A percentile compares a stretch with the other conserved stretches of the same genome.
Conservation (phyloP, 805 yeast species). For the Yamadazyma sp. region DNA sequence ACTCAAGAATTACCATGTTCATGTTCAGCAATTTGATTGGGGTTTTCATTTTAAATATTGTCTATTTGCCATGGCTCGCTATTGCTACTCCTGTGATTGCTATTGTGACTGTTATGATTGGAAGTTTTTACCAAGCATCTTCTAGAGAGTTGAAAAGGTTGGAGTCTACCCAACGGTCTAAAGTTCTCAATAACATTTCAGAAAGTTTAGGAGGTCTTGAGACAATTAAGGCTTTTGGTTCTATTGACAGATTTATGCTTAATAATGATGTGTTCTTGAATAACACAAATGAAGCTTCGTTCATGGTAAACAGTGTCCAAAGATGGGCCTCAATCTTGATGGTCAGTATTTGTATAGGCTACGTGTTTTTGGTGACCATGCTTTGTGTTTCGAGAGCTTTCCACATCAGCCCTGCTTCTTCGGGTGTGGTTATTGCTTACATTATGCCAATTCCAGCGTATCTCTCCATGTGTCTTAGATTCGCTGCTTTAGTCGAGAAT, state of each 20-base stretch:
- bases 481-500: constrained; percentile 35
- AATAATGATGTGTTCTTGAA: constrained; percentile 26
- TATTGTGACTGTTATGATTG: constrained; percentile 22
- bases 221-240: constrained; percentile 34
- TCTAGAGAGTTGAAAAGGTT: constrained; percentile 39
- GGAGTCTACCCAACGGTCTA: constrained; percentile 38
- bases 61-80: constrained; percentile 41
- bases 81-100: constrained; percentile 34
- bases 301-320: constrained; percentile 34
- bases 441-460: constrained; percentile 33
- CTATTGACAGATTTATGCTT: constrained; percentile 23
- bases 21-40: constrained; percentile 58
- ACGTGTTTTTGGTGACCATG: constrained; percentile 28
- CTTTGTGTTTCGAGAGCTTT: constrained; percentile 34
- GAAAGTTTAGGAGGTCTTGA: constrained; percentile 36
- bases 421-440: constrained; percentile 36
- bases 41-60: constrained; percentile 38
- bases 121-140: constrained; percentile 35
- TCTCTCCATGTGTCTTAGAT: constrained; percentile 30
- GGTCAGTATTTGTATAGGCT: constrained; percentile 16
- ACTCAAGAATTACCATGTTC: constrained; percentile 56
- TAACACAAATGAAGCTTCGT: constrained; percentile 35
- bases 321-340: constrained; percentile 33
- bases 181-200: constrained; percentile 35
- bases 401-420: constrained; percentile 32